Percentiles rank a stretch among this genome's conserved stretches.
phyloP scores from a whole-genome alignment of 768 basidiomycete species.

The Trametes villosa region DNA sequence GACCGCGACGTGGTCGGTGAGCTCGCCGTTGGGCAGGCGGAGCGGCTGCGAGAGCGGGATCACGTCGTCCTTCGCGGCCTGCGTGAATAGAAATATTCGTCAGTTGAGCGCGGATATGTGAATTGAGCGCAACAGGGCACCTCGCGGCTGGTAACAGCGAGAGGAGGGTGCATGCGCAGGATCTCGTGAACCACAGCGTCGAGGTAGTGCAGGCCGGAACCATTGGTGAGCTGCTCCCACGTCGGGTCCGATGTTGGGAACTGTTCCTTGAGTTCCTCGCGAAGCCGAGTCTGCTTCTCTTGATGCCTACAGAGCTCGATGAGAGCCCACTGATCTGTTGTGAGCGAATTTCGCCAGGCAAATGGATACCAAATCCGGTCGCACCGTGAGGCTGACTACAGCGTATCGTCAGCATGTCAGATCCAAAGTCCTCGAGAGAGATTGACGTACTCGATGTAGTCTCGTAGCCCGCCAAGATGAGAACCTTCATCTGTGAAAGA shows the following conservation, averaged over 20 bases:
- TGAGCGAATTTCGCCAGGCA: background rate
- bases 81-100: background rate
- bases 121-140: conserved; percentile 42
- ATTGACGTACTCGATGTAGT: conserved; percentile 47
- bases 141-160: conserved; percentile 40
- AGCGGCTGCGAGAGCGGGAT: conserved; percentile 41
- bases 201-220: conserved; percentile 51
- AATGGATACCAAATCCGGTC: background rate
- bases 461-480: conserved; percentile 53
- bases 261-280: conserved; percentile 48
- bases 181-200: conserved; percentile 54
- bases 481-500: conserved; percentile 38
- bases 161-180: conserved; percentile 49
- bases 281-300: conserved; percentile 51
- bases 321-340: conserved; percentile 51
- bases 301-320: conserved; percentile 55
- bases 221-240: conserved; percentile 55
- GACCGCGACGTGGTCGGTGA: conserved; percentile 41
- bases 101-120: background rate
- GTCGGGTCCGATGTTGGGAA: conserved; percentile 51
- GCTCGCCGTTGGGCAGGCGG: conserved; percentile 8
- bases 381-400: conserved; percentile 30
- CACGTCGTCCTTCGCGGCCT: conserved; percentile 46
- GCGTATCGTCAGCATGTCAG: background rate
- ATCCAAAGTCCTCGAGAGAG: background rate